Conservation (phyloP, 768 basidiomycete species). For the Wakefieldia striispora region DNA sequence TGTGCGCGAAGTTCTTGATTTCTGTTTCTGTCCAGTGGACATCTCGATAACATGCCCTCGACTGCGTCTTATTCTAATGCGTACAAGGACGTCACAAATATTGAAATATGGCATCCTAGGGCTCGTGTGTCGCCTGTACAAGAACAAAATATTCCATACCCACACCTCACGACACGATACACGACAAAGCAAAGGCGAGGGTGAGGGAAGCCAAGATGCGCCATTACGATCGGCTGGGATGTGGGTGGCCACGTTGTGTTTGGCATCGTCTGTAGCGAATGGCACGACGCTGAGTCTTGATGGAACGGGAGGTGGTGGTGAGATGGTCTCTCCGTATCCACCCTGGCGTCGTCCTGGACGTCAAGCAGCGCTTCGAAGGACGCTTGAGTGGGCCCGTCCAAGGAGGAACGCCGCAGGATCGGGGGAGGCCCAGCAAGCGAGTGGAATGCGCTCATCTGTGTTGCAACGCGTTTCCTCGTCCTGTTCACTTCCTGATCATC, state of each 20-base stretch:
- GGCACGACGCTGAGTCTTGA: slow-evolving; percentile 20
- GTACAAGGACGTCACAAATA: too few relatives aligned
- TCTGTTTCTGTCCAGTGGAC: too few relatives aligned
- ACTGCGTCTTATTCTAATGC: too few relatives aligned
- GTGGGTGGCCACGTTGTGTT: slow-evolving; percentile 15
- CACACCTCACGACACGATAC: slow-evolving; percentile 22
- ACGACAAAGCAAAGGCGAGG: slow-evolving; percentile 19
- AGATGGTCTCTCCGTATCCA: slow-evolving; percentile 21
- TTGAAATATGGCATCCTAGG: too few relatives aligned
- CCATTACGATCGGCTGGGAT: slow-evolving; percentile 32
- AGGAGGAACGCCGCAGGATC: slow-evolving; percentile 15
- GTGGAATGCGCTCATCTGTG: slow-evolving; percentile 62
- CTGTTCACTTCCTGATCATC: slow-evolving; percentile 30
- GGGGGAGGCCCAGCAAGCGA: slow-evolving; percentile 45
- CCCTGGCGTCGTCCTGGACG: slow-evolving; percentile 24
- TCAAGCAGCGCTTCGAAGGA: slow-evolving; percentile 7
- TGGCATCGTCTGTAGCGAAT: slow-evolving; percentile 14
- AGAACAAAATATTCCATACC: slow-evolving; percentile 26
- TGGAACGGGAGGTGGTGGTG: slow-evolving; percentile 22
- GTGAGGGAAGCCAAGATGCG: slow-evolving; percentile 39
- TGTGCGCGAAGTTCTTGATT: too few relatives aligned
- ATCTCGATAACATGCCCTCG: too few relatives aligned
- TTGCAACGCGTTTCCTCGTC: slow-evolving; percentile 53
- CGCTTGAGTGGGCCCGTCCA: too few relatives aligned
- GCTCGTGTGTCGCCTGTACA: slow-evolving; percentile 28